Base-by-base conservation (phyloP, 345 rosid genomes). In the Arabidopsis arenosa region DNA sequence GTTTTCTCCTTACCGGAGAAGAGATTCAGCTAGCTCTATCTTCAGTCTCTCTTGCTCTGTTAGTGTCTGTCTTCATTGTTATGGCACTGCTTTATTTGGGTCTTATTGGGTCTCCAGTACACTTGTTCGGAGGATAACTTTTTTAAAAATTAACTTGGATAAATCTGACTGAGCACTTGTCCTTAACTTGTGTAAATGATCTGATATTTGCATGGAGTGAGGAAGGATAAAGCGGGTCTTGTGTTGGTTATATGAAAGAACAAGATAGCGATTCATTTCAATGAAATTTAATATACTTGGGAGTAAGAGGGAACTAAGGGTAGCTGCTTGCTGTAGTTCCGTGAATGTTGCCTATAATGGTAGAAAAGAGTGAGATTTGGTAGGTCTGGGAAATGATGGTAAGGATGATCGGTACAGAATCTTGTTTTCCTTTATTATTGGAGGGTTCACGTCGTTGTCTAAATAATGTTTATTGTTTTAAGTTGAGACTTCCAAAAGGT, bases 11-110 rank as follows among this genome's bases (percentile, higher is more conserved):
- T 39, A 11, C 6, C 85, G 83, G 63, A 83, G 85, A 79, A 87
- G 83, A 72, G 83, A 87, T 62, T 84, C 90, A 23, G 30, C 40
- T 32, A 82, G 82, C 64, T 83, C 84, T 7, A 8, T 39, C 32
- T 26, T 72, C 52, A 1, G 57, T 65, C 58, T 26, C 17, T 36
- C 18, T 51, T 51, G 32, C 17, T 33, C n/a, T 48, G 9, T 66
- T 66, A 64, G 52, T 51, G 10, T 36, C 39, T 51, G 10, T 36
- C 39, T 47, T 36, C 36, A n/a, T 26, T 70, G 66, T 4, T 73
- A 17, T 18, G 52, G 39, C 36, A 32, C 67, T 64, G 36, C 55
- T 32, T 54, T 40, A 30, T 52, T 30, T 35, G 28, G 4, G 56
- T 33, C 18, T 70, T 44, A 23, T 18, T 2, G 21, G 12, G 33